Conservation (phyloP, 2,329 filamentous ascomycete species). For the Scopulariopsis brevicaulis region DNA sequence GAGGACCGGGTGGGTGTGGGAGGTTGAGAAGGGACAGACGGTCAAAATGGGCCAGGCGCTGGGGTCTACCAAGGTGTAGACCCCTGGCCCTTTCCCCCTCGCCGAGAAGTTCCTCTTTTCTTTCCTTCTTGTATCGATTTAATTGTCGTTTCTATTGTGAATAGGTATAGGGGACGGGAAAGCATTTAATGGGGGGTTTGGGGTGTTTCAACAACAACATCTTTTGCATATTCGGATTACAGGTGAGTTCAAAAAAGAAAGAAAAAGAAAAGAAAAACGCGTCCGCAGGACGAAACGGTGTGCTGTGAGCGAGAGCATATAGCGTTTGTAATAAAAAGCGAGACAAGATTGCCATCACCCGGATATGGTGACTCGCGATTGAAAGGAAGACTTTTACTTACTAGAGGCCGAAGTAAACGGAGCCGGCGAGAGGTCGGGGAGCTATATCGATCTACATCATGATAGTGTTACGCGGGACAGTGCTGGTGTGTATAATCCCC, state of each 20-base stretch:
- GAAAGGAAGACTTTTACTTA: too few species aligned
- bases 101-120: neutral
- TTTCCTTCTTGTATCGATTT: too few species aligned
- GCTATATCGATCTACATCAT: too few species aligned
- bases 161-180: neutral
- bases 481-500: too few species aligned
- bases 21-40: constrained; percentile 73
- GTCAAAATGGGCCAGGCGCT: constrained; percentile 84
- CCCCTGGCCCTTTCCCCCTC: neutral
- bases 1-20: constrained; percentile 72
- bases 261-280: neutral
- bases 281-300: neutral
- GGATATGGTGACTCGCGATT: too few species aligned
- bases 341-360: too few species aligned
- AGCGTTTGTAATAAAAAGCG: neutral
- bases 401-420: too few species aligned
- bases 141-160: neutral
- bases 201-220: neutral
- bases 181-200: neutral
- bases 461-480: too few species aligned
- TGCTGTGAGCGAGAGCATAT: neutral
- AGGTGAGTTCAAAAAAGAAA: neutral
- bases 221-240: neutral
- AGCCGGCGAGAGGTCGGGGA: too few species aligned
- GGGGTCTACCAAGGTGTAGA: constrained; percentile 27